phyloP scores from a whole-genome alignment of 1,284 basidiomycete species.

The Pseudozyma hubeiensis region DNA sequence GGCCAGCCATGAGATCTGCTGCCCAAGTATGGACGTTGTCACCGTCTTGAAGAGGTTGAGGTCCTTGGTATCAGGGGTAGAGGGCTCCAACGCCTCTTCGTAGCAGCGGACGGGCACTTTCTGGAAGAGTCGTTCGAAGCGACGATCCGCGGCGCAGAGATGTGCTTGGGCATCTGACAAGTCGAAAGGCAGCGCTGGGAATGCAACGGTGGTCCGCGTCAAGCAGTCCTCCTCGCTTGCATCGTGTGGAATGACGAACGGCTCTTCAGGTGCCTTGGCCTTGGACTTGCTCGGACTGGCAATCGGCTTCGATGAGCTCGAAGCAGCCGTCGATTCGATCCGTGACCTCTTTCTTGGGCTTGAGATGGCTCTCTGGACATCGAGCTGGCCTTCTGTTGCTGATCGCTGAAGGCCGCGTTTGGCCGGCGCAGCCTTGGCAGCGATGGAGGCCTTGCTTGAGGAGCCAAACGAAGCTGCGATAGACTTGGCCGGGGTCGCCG shows the following conservation, averaged over 20 bases:
- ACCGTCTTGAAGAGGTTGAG: conserved; percentile 70
- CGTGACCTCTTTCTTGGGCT: conserved; percentile 13
- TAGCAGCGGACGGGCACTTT: conserved; percentile 78
- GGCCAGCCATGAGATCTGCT: conserved; percentile 91
- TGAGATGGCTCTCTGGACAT: not conserved
- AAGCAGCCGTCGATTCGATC: not conserved
- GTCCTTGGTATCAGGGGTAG: conserved; percentile 70
- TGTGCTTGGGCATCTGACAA: conserved; percentile 80
- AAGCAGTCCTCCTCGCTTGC: conserved; percentile 43
- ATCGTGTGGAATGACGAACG: conserved; percentile 37
- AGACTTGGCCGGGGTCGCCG: conserved; percentile 37
- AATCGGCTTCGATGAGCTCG: not conserved
- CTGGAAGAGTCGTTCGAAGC: conserved; percentile 79
- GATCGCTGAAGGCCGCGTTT: conserved; percentile 26
- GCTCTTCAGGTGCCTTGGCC: conserved; percentile 36
- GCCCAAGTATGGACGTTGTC: conserved; percentile 79
- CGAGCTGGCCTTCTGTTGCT: conserved; percentile 30
- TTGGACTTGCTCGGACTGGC: conserved; percentile 14
- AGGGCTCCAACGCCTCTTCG: conserved; percentile 71
- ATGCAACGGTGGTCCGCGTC: conserved; percentile 46
- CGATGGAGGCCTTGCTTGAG: conserved; percentile 35
- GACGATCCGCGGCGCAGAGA: conserved; percentile 76
- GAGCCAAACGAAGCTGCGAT: conserved; percentile 33
- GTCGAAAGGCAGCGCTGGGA: conserved; percentile 75
- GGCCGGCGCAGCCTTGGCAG: conserved; percentile 16